These are phyloP conservation scores for Cryphonectria nitschkei DNA, from an alignment of 2,329 filamentous ascomycete species.

Conservation along the genomic window DNA sequence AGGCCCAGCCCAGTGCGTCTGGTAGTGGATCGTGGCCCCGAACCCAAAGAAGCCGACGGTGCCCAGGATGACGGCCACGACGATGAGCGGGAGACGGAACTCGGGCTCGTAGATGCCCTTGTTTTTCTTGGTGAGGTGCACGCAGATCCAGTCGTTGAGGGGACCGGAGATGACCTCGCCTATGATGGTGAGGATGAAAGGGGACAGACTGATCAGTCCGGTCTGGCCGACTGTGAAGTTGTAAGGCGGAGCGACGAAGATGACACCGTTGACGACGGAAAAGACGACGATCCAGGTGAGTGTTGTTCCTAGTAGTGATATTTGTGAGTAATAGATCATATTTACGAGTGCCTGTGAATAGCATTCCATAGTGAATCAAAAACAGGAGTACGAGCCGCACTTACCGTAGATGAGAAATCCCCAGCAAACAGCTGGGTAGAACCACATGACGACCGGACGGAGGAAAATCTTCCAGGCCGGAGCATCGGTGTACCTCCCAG, in stretches of 20 bases:
- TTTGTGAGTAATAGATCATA: background rate
- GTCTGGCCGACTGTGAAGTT: slow-evolving; percentile 54
- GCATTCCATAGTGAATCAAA: no score
- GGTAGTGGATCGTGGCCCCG: slow-evolving; percentile 47
- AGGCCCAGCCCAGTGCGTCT: slow-evolving; percentile 52
- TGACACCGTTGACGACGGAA: slow-evolving; percentile 51
- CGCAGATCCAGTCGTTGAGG: slow-evolving; percentile 48
- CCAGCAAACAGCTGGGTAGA: slow-evolving; percentile 55
- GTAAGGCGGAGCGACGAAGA: slow-evolving; percentile 54
- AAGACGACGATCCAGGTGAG: slow-evolving; percentile 45
- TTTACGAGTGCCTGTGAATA: background rate
- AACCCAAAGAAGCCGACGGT: slow-evolving; percentile 52
- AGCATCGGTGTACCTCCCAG: slow-evolving; percentile 42
- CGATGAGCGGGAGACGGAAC: slow-evolving; percentile 50
- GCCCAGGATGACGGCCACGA: slow-evolving; percentile 45
- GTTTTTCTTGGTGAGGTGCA: slow-evolving; percentile 53
- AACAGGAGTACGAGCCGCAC: slow-evolving; percentile 43
- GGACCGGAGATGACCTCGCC: slow-evolving; percentile 50
- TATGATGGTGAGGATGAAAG: slow-evolving; percentile 51
- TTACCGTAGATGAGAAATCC: slow-evolving; percentile 52
- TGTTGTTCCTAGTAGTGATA: slow-evolving; percentile 29
- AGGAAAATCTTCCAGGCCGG: slow-evolving; percentile 46
- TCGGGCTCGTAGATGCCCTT: slow-evolving; percentile 58
- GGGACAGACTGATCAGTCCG: slow-evolving; percentile 55
- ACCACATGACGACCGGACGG: slow-evolving; percentile 52